Base-by-base conservation (phyloP, 1,139 yeast genomes). In the Sporopachydermia cereana region DNA sequence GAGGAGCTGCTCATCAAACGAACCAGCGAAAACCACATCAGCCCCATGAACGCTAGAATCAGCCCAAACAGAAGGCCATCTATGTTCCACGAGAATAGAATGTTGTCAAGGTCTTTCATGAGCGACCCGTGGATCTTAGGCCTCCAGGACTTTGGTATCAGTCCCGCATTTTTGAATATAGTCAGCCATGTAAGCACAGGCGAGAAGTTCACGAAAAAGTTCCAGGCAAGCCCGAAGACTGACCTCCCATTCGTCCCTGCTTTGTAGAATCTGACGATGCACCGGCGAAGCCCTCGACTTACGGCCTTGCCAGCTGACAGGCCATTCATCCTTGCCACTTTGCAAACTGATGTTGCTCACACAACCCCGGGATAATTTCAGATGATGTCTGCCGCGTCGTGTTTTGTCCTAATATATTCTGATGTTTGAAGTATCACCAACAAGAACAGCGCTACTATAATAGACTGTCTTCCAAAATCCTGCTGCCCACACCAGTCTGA, bases 161-260 rank as follows among this genome's bases (percentile, higher is more conserved):
- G 47, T 3, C 76, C 76, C 2, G 84, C 83, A 53, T 78, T 71
- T 55, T 77, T 75, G 61, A 79, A 80, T 17, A 77, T 68, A 44
- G 63, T 49, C 42, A 79, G 60, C 86, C 86, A 79, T 25, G 70
- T 52, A 43, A 76, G 63, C 2, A 79, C 69, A 0, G 79, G 80
- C 3, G 68, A 57, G 57, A 77, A 77, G 56, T 76, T 77, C 43
- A 67, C 50, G 46, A 63, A 53, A 51, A 77, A 76, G 51, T 70
- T 71, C 24, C 73, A 49, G 2, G 67, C 60, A 14, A 76, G 41
- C 9, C 51, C 48, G 14, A 47, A 2, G 18, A 41, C 39, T 3
- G 47, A 39, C 27, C 50, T 41, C 16, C 50, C 51, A 34, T 49
- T 49, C 44, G 46, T 43, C 20, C 39, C 39, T 7, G 39, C 18